phyloP scores from a whole-genome alignment of 108 stramenopile genomes.

The Cyclostephanos invisitatus region DNA sequence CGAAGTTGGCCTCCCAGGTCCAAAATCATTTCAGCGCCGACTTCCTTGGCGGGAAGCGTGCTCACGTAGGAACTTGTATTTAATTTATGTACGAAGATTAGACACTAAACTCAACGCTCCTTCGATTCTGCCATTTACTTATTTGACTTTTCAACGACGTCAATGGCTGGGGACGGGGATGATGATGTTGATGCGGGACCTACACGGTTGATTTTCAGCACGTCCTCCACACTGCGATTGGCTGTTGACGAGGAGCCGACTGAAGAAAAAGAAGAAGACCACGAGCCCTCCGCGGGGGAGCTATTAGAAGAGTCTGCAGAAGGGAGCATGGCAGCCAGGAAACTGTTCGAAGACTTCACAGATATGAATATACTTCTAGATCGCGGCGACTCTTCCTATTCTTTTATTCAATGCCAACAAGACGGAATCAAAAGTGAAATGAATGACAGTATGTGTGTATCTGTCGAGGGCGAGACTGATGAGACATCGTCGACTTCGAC shows the following conservation, averaged over 20 bases:
- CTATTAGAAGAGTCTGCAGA: background rate
- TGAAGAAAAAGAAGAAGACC: background rate
- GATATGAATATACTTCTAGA: background rate
- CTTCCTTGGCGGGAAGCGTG: too few relatives aligned
- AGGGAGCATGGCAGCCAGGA: background rate
- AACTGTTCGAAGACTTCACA: background rate
- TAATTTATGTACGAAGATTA: too few relatives aligned
- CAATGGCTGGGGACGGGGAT: background rate
- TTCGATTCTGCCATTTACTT: too few relatives aligned
- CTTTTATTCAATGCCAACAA: constrained; percentile 4
- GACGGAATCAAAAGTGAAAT: background rate
- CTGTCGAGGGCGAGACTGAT: background rate
- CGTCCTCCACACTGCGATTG: background rate
- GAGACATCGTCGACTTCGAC: background rate
- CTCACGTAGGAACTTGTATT: too few relatives aligned
- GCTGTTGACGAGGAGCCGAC: background rate
- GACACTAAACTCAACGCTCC: too few relatives aligned
- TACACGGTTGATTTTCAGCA: background rate
- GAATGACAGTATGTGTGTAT: background rate
- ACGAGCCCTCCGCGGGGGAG: background rate
- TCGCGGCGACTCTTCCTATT: background rate
- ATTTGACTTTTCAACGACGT: background rate
- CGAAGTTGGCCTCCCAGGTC: too few relatives aligned
- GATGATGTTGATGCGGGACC: background rate
- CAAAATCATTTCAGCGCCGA: too few relatives aligned